Base-by-base conservation (phyloP, 345 rosid genomes). In the Rhizophora apiculata region DNA sequence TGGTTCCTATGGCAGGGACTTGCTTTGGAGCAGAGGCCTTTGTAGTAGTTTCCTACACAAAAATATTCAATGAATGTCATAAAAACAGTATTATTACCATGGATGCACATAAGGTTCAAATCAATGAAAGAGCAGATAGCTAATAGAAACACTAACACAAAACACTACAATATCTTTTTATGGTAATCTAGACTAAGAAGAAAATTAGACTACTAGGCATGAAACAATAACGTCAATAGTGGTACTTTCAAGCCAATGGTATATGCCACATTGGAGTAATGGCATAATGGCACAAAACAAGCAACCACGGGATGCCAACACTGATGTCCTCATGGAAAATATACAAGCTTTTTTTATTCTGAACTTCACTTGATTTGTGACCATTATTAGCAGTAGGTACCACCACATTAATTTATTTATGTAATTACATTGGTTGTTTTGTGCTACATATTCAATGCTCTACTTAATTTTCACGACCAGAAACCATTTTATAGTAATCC, bases 41-140 rank as follows among this genome's bases (percentile, higher is more conserved):
- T 19, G 43, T 6, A 24, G 67, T 60, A 4, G 64, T 20, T 43
- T 22, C 74, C 68, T 70, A 30, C 49, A 62, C 1, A 60, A 22
- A 3, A 32, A 68, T 15, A 43, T 54, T 52, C 22, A 21, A 16
- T 66, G 30, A 32, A 30, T 13, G 6, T n/a, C 21, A 65, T 3
- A 20, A 54, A 54, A 65, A n/a, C 0, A 7, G 24, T 0, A 32
- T 2, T 54, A 9, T 20, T 18, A 31, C 37, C 11, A 19, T 18
- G 32, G 43, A 18, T 16, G 21, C 30, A 4, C 5, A 0, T 64
- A 43, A 43, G 49, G 8, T 27, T 20, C 36, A 64, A 27, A 18
- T 27, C 18, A 46, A n/a, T 16, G 36, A 64, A 22, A 24, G 49
- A 34, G 49, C 49, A 43, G 49, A 13, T 43, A 43, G 49, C 49